Evolutionary conservation across 805 yeast genomes (phyloP).

Genomic region (Candida peoriensis): DNA sequence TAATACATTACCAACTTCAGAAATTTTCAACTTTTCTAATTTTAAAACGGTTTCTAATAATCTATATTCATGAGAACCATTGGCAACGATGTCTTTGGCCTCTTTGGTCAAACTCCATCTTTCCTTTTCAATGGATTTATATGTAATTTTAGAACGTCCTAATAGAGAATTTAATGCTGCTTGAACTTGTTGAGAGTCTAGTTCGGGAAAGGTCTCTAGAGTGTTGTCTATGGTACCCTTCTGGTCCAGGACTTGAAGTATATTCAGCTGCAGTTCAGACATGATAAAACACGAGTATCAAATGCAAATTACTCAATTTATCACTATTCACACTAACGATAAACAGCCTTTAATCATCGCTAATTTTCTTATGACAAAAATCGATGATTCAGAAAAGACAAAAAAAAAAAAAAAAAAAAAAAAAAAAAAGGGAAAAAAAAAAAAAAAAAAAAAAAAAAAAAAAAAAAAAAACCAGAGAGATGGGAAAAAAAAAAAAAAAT

Average conservation of each 20-base stretch:
- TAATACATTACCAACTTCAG: slow-evolving; percentile 66
- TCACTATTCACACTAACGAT: too few relatives aligned
- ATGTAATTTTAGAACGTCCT: slow-evolving; percentile 77
- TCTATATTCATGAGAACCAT: slow-evolving; percentile 90
- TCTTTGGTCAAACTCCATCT: slow-evolving; percentile 72
- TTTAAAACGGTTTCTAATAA: slow-evolving; percentile 70
- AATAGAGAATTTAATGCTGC: slow-evolving; percentile 84
- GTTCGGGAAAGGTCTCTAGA: slow-evolving; percentile 56
- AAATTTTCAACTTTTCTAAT: slow-evolving; percentile 74
- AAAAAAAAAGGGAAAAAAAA: too few relatives aligned
- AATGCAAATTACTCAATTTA: too few relatives aligned
- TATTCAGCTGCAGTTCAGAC: slow-evolving; percentile 62
- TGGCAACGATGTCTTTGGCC: slow-evolving; percentile 68
- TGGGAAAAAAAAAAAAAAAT: too few relatives aligned
- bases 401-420: too few relatives aligned
- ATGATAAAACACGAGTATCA: slow-evolving; percentile 32
- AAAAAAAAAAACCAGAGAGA: too few relatives aligned
- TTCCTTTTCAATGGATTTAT: slow-evolving; percentile 69
- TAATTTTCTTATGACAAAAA: too few relatives aligned
- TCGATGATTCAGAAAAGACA: too few relatives aligned
- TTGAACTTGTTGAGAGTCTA: slow-evolving; percentile 60
- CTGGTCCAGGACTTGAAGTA: slow-evolving; percentile 62
- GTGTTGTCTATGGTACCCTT: slow-evolving; percentile 67
- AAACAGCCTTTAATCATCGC: too few relatives aligned
- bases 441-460: too few relatives aligned